Base-by-base conservation (phyloP, 1,139 yeast genomes). In the Blastobotrys apis region DNA sequence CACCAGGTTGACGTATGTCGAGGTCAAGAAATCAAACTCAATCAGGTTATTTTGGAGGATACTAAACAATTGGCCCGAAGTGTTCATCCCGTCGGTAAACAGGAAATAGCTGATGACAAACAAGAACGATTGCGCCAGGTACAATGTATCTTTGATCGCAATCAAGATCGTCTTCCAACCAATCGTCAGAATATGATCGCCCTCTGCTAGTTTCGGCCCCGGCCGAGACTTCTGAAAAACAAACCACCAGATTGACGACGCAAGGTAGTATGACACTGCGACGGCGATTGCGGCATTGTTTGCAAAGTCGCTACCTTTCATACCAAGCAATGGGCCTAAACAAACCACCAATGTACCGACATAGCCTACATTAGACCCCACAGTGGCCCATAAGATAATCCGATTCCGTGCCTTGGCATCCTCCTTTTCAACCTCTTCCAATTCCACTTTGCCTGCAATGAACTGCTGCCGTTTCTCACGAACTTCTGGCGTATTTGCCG, bases 161-260 rank as follows among this genome's bases (percentile, higher is more conserved):
- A 39, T 44, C 13, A 43, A 44, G 4, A 51, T 47, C 38, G 49
- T 52, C 44, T 51, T 51, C 38, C 49, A 32, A 5, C 54, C 54
- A 15, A 51, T 37, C 5, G 47, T 39, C 16, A 38, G 35, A 26
- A 41, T 50, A 25, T 39, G 43, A 31, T 49, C 50, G 19, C 49
- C 47, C 13, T 36, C 34, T n/a, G 55, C 54, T 9, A 52, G 37
- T 20, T 39, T 33, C 19, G 49, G 51, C n/a, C 48, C 48, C 8
- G 44, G 45, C 15, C 52, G 44, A 20, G 27, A 25, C 38, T 48
- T 37, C 31, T 47, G 47, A 38, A 47, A 38, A 19, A 45, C 21
- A 31, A 48, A 47, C 52, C 51, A 48, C 49, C 53, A 30, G 23
- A 50, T 16, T 39, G 29, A 27, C 33, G 43, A 30, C 6, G 43